Evolutionary conservation across 176 grass and related monocot genomes (phyloP).

Genomic region (Hsuehochloa calcarea): DNA sequence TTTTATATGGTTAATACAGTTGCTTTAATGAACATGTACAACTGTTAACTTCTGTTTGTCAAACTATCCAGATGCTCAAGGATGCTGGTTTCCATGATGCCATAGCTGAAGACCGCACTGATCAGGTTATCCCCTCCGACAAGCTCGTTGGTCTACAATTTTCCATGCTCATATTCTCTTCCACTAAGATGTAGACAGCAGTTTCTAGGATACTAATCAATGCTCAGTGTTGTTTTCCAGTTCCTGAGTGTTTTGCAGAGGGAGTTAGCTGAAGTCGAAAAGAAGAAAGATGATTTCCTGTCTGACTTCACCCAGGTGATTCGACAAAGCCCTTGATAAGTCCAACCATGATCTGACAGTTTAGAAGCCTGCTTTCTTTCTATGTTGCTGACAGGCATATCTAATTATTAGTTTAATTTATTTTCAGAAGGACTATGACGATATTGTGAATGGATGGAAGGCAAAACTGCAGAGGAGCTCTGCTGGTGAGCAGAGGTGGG

Average conservation of each 20-base stretch:
- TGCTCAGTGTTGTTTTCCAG: constrained; percentile 34
- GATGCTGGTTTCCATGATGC: constrained; percentile 79
- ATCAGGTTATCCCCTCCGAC: constrained; percentile 57
- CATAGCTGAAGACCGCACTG: constrained; percentile 74
- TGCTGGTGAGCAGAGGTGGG: constrained; percentile 88
- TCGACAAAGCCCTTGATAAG: not conserved
- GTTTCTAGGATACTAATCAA: not conserved
- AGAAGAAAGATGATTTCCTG: constrained; percentile 73
- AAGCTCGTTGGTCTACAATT: not conserved
- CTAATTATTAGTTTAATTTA: constrained; percentile 18
- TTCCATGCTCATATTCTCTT: not conserved
- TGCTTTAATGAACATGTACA: not conserved
- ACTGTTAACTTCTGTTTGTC: constrained; percentile 15
- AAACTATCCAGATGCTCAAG: constrained; percentile 63
- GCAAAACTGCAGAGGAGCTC: constrained; percentile 86
- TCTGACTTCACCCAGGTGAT: constrained; percentile 81
- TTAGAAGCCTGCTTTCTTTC: not conserved
- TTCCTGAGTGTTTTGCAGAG: constrained; percentile 68
- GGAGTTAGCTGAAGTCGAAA: constrained; percentile 72
- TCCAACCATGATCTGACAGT: not conserved
- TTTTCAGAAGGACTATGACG: constrained; percentile 82
- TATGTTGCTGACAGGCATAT: not conserved
- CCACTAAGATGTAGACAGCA: not conserved
- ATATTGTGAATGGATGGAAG: constrained; percentile 91
- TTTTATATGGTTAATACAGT: not conserved